Evolutionary conservation across 2,329 filamentous ascomycete species (phyloP), one percentile per base, ranked within the genome.

Genomic region (Keithomyces neogunnii): DNA sequence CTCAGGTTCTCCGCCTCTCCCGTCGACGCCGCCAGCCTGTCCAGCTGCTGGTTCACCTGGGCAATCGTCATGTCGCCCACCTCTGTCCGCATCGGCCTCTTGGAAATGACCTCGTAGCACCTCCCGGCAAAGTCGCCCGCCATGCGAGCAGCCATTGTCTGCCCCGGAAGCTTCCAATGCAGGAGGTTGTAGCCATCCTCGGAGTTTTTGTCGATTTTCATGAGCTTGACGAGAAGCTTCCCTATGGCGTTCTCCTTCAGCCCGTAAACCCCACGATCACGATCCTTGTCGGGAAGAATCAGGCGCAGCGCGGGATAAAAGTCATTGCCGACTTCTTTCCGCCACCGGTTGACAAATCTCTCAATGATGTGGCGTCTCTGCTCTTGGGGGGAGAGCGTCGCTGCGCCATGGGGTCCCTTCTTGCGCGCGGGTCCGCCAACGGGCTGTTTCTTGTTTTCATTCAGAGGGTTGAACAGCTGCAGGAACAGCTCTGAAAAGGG

Each of bases 51-150:
- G 62, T 99, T 99, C 50, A 97, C 92, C 60, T 96, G 88, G 11
- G 83, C 88, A 56, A 99, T 88, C 2, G 81, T 85, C 85, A 97
- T 86, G 57, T 85, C 74, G 1, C 92, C 91, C 1, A 82, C 80
- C 2, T 81, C 76, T 0, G 78, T 85, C 47, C 84, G 78, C 76
- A 95, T 85, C 0, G 88, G 85, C 30, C 93, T 77, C 66, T 95
- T 95, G 2, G 84, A 85, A 40, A 99, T 73, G 29, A 95, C 85
- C 63, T 96, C 89, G 60, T 82, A 90, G 64, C 92, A 97, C 55
- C 92, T 78, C 0, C 88, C 89, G 0, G 91, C 87, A 71, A 99
- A 99, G 63, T 99, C 92, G 5, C 93, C 93, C 2, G 91, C 89
- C 67, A 86, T 81, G 1, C 80, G 75, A 51, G 75, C 78, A 0